Evolutionary conservation across 768 basidiomycete genomes (phyloP).

Genomic region (Mycena albidolilacea): DNA sequence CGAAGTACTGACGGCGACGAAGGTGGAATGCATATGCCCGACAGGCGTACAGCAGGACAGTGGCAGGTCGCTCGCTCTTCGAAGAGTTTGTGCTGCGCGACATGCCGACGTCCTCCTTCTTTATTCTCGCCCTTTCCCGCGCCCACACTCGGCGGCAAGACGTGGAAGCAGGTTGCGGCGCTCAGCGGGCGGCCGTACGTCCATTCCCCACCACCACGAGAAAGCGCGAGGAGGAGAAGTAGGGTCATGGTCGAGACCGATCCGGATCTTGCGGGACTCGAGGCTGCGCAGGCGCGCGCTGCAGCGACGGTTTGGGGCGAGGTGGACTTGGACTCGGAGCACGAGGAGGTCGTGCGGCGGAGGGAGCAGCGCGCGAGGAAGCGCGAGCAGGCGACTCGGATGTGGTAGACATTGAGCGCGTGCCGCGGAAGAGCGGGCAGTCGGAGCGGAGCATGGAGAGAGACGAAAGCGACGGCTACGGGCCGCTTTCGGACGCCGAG

Average conservation of each 20-base stretch:
- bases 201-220: constrained; percentile 59
- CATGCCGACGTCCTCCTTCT: constrained; percentile 75
- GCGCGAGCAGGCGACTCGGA: constrained; percentile 58
- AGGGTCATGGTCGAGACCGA: constrained; percentile 56
- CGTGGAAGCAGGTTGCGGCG: constrained; percentile 86
- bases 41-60: constrained; percentile 83
- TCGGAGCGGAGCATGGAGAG: constrained; percentile 31
- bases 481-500: constrained; percentile 18
- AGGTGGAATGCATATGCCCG: constrained; percentile 92
- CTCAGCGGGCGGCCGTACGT: constrained; percentile 86
- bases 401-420: constrained; percentile 65
- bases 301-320: constrained; percentile 49
- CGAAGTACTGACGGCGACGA: constrained; percentile 10
- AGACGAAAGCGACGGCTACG: constrained; percentile 37
- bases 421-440: constrained; percentile 53
- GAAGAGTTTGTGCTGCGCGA: constrained; percentile 94
- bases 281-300: constrained; percentile 83
- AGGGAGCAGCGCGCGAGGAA: constrained; percentile 52
- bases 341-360: constrained; percentile 50
- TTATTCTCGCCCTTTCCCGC: constrained; percentile 65
- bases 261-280: constrained; percentile 80
- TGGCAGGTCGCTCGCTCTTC: constrained; percentile 79
- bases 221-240: constrained; percentile 51
- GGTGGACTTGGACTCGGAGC: constrained; percentile 23
- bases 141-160: constrained; percentile 57